A percentile compares a stretch with the other conserved stretches of the same genome.
Conservation (phyloP, 2,329 filamentous ascomycete species). For the Diaporthe sp. region DNA sequence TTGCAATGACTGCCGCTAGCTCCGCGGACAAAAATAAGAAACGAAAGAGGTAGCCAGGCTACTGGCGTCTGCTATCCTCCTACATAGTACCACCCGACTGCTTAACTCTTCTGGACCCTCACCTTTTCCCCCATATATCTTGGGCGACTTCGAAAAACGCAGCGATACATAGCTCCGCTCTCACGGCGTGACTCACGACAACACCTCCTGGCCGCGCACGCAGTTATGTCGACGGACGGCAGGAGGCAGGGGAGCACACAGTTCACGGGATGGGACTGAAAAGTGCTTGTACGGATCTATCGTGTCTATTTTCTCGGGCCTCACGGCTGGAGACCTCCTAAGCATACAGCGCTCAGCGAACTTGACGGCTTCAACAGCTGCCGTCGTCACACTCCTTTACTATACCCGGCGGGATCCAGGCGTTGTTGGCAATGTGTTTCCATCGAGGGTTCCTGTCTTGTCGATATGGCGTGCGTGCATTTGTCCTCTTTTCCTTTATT, state of each 20-base stretch:
- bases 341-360: slow-evolving; percentile 24
- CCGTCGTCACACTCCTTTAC: slow-evolving; percentile 39
- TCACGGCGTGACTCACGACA: neutral
- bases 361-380: slow-evolving; percentile 36
- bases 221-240: neutral
- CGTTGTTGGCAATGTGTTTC: slow-evolving; percentile 39
- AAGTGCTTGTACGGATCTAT: slow-evolving; percentile 25
- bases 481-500: slow-evolving; percentile 26
- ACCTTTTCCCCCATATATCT: too few species aligned
- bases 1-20: slow-evolving; percentile 58
- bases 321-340: neutral
- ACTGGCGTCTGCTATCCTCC: neutral
- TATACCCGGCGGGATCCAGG: slow-evolving; percentile 36
- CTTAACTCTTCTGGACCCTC: neutral
- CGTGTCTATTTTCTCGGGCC: slow-evolving; percentile 16
- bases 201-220: neutral
- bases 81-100: neutral
- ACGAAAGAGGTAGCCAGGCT: slow-evolving; percentile 66
- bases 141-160: neutral
- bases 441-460: slow-evolving; percentile 29
- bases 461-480: slow-evolving; percentile 38
- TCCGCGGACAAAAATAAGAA: slow-evolving; percentile 71
- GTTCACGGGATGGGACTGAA: neutral
- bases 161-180: neutral
- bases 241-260: neutral